These are phyloP conservation scores for Astrephomene gubernaculifera DNA, from an alignment of 139 green algal species.

Conservation along the genomic window DNA sequence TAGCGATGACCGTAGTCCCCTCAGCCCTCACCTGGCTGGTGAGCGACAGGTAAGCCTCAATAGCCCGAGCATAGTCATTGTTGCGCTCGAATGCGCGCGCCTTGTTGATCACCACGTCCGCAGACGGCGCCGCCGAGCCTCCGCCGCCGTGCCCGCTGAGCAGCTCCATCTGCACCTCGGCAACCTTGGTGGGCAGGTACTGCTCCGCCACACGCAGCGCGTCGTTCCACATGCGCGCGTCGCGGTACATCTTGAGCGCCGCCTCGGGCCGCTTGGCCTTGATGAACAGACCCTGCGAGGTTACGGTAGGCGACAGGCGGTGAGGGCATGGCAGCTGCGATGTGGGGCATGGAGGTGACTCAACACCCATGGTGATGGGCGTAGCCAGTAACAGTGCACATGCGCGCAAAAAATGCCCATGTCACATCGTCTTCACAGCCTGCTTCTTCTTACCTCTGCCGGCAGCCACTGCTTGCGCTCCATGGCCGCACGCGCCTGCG, in stretches of 20 bases:
- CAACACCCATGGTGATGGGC: no score
- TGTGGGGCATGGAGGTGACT: no score
- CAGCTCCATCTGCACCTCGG: constrained; percentile 62
- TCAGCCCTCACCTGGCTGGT: constrained; percentile 49
- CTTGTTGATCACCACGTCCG: constrained; percentile 57
- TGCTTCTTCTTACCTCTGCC: background rate
- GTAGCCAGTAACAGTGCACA: no score
- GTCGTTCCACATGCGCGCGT: constrained; percentile 76
- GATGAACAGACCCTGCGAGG: constrained; percentile 63
- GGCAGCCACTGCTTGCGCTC: constrained; percentile 52
- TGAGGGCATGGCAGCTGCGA: background rate
- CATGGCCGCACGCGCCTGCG: constrained; percentile 55
- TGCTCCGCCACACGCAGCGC: constrained; percentile 86
- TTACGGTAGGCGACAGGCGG: background rate
- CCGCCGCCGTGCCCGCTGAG: constrained; percentile 39
- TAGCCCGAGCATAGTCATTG: constrained; percentile 77
- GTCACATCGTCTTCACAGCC: background rate
- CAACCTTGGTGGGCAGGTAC: constrained; percentile 79
- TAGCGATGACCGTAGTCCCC: constrained; percentile 6
- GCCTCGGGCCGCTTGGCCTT: constrained; percentile 79
- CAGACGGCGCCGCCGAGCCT: background rate
- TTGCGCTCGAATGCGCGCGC: constrained; percentile 68
- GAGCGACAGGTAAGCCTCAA: constrained; percentile 85
- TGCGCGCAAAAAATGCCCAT: no score
- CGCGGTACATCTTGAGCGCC: constrained; percentile 84